Conservation (phyloP, 2,329 filamentous ascomycete species). For the Botrytis deweyae region DNA sequence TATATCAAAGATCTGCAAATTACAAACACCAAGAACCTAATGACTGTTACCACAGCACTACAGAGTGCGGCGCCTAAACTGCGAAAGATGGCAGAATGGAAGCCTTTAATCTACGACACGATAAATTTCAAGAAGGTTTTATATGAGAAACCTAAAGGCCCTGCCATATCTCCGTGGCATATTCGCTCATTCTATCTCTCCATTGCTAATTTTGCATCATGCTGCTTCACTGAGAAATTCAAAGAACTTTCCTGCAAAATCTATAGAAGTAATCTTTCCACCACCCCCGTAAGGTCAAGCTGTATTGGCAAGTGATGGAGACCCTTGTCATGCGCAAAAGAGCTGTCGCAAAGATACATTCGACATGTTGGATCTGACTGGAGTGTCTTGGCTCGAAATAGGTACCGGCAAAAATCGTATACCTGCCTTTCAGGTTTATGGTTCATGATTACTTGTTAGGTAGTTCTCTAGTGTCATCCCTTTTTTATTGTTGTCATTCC, state of each 20-base stretch:
- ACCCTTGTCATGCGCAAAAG: rapidly evolving
- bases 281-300: background rate
- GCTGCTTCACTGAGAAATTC: background rate
- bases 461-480: background rate
- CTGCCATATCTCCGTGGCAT: background rate
- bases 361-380: background rate
- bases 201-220: background rate
- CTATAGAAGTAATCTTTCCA: rapidly evolving
- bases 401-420: background rate
- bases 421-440: background rate
- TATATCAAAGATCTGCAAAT: background rate
- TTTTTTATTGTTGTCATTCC: background rate
- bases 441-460: background rate
- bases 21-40: background rate
- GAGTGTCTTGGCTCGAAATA: background rate
- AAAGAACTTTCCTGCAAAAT: background rate
- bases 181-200: background rate
- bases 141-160: background rate
- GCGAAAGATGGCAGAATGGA: rapidly evolving
- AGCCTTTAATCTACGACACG: background rate
- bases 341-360: background rate
- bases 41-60: background rate
- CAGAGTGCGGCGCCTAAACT: background rate
- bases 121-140: background rate
- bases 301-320: background rate